Base-by-base conservation (phyloP, 2,329 filamentous ascomycete species). In the Epichloe aotearoae region DNA sequence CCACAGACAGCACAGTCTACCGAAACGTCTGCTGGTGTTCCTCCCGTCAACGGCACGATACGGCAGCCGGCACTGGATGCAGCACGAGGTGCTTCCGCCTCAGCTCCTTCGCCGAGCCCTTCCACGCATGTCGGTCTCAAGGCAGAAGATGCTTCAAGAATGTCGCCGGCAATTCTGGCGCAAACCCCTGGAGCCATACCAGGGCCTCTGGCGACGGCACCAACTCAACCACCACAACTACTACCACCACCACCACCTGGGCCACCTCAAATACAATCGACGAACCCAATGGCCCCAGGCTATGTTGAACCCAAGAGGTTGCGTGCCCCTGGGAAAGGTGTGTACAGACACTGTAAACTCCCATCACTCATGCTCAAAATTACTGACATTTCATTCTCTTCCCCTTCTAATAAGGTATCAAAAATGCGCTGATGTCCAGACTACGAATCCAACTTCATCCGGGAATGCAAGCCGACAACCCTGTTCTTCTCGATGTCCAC, bases 391-490 rank as follows among this genome's bases (percentile, higher is more conserved):
- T 38, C 11, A 39, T 17, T 38, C 11, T 40, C 3, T 3, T 40
- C 19, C 12, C n/a, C 34, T 23, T 43, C 51, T 15, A 23, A 26
- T 0, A 46, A 81, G 76, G 71, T 55, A 57, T 73, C 43, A 65
- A 73, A 37, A 76, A 86, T 64, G 82, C 85, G 26, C 72, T 91
- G 42, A 76, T 91, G 47, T 77, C 76, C 4, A 80, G 77, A 49
- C 69, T 91, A 23, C 78, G 75, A 39, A 69, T 90, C 15, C 74
- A 76, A 51, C 83, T 83, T 7, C 85, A 91, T 61, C 82, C 84
- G 1, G 75, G 74, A 11, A 71, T 88, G 41, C 77, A 78, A 47
- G 65, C 81, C 2, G 70, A 80, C 8, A 76, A 77, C 26, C 80
- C 79, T 26, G 82, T 84, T 62, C 70, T 77, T 36, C 70, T 86